These are phyloP conservation scores for Trypanosoma scelopori DNA, from an alignment of 208 protist genomes.

Conservation along the genomic window DNA sequence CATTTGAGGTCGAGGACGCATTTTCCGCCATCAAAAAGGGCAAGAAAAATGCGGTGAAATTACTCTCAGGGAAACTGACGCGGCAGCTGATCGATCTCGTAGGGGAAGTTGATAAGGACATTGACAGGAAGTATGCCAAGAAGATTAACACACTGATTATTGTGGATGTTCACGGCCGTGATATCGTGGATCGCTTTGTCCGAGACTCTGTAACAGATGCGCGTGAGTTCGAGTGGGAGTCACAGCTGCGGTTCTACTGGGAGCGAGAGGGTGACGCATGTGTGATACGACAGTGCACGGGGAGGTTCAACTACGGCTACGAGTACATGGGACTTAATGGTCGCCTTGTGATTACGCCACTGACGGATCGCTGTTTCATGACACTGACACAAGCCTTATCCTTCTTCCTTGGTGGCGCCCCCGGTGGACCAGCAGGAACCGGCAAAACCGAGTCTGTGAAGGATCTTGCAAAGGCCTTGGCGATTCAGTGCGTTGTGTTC, in stretches of 20 bases:
- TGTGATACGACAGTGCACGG: slow-evolving; percentile 96
- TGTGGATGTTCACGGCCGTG: slow-evolving; percentile 99
- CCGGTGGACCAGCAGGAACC: slow-evolving; percentile 95
- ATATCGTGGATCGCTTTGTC: slow-evolving; percentile 98
- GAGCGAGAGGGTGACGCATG: slow-evolving; percentile 94
- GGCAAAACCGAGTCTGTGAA: slow-evolving; percentile 99
- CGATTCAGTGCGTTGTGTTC: slow-evolving; percentile 97
- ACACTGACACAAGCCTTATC: slow-evolving; percentile 98
- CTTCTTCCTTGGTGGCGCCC: slow-evolving; percentile 96
- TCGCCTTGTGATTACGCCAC: slow-evolving; percentile 98
- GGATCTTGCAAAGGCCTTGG: slow-evolving; percentile 97
- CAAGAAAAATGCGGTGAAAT: slow-evolving; percentile 97
- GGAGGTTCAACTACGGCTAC: slow-evolving; percentile 96
- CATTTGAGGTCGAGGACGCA: slow-evolving; percentile 97
- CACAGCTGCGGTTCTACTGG: slow-evolving; percentile 99
- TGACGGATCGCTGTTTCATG: slow-evolving; percentile 99
- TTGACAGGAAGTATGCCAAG: slow-evolving; percentile 92
- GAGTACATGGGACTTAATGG: slow-evolving; percentile 99
- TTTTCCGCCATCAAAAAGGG: slow-evolving; percentile 93
- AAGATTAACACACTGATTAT: slow-evolving; percentile 99
- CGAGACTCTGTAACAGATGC: slow-evolving; percentile 97
- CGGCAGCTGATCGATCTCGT: slow-evolving; percentile 96
- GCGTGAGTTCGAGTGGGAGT: slow-evolving; percentile 99
- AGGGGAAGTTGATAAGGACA: slow-evolving; percentile 93
- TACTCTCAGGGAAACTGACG: slow-evolving; percentile 88